phyloP scores from a whole-genome alignment of 441 rosid genomes.

The Gossypium gossypioides region DNA sequence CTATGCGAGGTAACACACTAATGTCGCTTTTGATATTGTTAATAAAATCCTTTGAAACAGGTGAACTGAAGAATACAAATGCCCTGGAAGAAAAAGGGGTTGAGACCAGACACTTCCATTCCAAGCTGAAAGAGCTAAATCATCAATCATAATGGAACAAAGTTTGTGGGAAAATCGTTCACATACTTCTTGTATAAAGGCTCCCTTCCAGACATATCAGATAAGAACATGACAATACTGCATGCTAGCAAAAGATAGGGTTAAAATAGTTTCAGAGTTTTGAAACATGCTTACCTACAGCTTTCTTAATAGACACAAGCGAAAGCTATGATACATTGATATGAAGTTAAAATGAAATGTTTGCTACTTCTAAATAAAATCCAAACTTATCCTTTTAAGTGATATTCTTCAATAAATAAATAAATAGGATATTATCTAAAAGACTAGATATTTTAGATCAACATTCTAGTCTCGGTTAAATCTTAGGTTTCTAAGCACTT shows the following conservation, averaged over 20 bases:
- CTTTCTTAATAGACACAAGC: too few species aligned
- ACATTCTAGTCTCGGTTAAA: too few species aligned
- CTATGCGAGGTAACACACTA: constrained; percentile 58
- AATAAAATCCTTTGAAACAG: constrained; percentile 49
- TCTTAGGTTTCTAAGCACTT: too few species aligned
- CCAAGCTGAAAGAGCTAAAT: constrained; percentile 1
- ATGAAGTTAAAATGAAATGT: too few species aligned
- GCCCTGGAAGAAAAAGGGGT: constrained; percentile 32
- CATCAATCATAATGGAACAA: background rate
- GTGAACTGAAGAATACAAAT: constrained; percentile 50
- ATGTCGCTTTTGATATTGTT: constrained; percentile 60
- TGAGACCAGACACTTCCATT: constrained; percentile 4
- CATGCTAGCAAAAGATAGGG: constrained; percentile 35
- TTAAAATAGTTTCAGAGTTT: constrained; percentile 18
- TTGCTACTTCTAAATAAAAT: too few species aligned
- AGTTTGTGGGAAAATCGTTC: background rate
- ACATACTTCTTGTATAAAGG: constrained; percentile 58
- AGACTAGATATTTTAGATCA: too few species aligned
- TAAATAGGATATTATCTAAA: too few species aligned
- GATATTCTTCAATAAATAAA: too few species aligned
- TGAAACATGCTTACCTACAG: background rate
- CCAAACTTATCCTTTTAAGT: too few species aligned
- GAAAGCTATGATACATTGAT: background rate
- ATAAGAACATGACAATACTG: constrained; percentile 69
- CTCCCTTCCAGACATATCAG: constrained; percentile 73